phyloP scores from a whole-genome alignment of 208 protist species.

The Leishmania mexicana region DNA sequence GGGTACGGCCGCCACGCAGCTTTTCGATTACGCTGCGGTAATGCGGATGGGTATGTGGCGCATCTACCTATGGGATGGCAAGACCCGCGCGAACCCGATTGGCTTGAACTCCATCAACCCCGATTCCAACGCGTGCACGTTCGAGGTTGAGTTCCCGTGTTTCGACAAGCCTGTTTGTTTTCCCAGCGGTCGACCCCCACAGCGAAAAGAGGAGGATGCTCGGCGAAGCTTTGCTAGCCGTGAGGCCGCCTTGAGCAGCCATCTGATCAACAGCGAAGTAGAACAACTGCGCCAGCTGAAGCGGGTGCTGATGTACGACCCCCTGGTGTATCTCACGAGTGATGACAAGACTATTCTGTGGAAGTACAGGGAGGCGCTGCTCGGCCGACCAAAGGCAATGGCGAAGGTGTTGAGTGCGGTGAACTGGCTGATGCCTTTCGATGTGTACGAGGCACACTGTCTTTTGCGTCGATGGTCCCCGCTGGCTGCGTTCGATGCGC shows the following conservation, averaged over 20 bases:
- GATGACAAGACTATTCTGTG: constrained; percentile 77
- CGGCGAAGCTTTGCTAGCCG: constrained; percentile 17
- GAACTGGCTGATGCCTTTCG: constrained; percentile 65
- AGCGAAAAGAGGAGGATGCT: constrained; percentile 28
- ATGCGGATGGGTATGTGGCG: constrained; percentile 39
- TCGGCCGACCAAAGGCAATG: constrained; percentile 60
- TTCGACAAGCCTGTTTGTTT: constrained; percentile 58
- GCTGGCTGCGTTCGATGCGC: constrained; percentile 63
- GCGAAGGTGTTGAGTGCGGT: constrained; percentile 78
- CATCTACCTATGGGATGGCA: constrained; percentile 51
- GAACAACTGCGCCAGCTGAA: constrained; percentile 66
- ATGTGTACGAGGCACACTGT: constrained; percentile 65
- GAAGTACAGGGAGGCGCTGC: constrained; percentile 61
- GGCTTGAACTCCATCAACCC: constrained; percentile 40
- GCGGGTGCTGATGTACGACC: constrained; percentile 56
- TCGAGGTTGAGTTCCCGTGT: constrained; percentile 46
- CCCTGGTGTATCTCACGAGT: constrained; percentile 51
- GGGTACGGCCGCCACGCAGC: constrained; percentile 43
- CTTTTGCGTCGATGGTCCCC: constrained; percentile 54
- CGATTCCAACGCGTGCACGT: constrained; percentile 32
- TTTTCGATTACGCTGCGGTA: constrained; percentile 55
- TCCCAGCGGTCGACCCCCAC: constrained; percentile 46
- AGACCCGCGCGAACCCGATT: constrained; percentile 41
- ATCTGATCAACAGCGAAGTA: constrained; percentile 45
- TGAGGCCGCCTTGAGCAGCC: constrained; percentile 25